Evolutionary conservation across 306 rosid genomes (phyloP).

Genomic region (Hippophae tibetana): DNA sequence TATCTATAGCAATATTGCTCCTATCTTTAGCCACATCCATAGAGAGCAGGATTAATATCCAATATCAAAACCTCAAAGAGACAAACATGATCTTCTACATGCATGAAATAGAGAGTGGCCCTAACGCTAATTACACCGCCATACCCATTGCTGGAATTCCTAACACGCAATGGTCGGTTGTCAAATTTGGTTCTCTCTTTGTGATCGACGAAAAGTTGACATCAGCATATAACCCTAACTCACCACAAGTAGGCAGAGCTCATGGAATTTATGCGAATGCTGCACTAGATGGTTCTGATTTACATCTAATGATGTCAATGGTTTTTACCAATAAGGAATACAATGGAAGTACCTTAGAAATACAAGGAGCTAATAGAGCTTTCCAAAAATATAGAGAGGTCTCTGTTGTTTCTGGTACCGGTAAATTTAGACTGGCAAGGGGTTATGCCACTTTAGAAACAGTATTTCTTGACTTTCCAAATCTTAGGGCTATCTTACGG

Average conservation of each 20-base stretch:
- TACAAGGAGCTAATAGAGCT: constrained; percentile 25
- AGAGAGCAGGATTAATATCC: not conserved
- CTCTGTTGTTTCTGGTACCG: constrained; percentile 40
- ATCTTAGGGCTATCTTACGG: too few species aligned
- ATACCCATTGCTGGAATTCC: constrained; percentile 7
- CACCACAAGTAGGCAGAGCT: constrained; percentile 9
- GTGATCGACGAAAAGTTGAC: constrained; percentile 12
- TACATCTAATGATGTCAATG: constrained; percentile 4
- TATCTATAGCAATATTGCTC: not conserved
- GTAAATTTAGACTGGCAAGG: constrained; percentile 30
- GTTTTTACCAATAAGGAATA: constrained; percentile 4
- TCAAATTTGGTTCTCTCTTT: constrained; percentile 11
- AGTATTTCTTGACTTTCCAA: not conserved
- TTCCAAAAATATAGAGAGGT: constrained; percentile 26
- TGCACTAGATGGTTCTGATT: constrained; percentile 1
- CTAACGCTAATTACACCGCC: constrained; percentile 1
- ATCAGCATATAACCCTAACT: not conserved
- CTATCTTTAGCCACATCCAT: not conserved
- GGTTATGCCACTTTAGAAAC: constrained; percentile 24
- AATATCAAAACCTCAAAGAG: not conserved
- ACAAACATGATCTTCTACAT: constrained; percentile 7
- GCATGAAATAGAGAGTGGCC: not conserved
- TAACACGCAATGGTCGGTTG: constrained; percentile 2
- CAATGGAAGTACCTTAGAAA: constrained; percentile 11
- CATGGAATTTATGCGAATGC: constrained; percentile 10